These are phyloP conservation scores for Phytophthora syringae DNA, from an alignment of 352 stramenopile species.

Conservation along the genomic window DNA sequence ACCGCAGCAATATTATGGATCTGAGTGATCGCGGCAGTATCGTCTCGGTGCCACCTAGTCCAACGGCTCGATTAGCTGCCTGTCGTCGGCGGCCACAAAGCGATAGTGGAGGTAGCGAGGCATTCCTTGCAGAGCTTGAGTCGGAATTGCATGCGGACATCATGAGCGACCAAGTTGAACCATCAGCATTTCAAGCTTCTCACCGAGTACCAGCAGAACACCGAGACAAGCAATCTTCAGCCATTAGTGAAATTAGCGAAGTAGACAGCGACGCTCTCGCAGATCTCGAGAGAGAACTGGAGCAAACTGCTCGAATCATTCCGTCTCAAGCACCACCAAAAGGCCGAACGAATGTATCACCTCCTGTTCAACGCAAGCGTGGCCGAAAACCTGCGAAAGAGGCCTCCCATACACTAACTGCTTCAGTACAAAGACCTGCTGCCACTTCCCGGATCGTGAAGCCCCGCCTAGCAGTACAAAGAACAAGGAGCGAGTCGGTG, in stretches of 20 bases:
- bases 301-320: conserved; percentile 22
- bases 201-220: not conserved
- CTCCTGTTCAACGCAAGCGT: conserved; percentile 12
- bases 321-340: conserved; percentile 6
- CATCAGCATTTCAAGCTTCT: not conserved
- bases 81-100: conserved; percentile 5
- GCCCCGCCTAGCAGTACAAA: conserved; percentile 4
- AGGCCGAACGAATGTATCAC: not conserved
- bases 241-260: conserved; percentile 24
- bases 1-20: conserved; percentile 12
- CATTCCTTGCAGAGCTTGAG: conserved; percentile 33
- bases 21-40: conserved; percentile 18
- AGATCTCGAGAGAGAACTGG: conserved; percentile 59
- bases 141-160: conserved; percentile 32
- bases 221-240: conserved; percentile 4
- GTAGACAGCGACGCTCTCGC: conserved; percentile 43
- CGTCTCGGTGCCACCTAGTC: conserved; percentile 11
- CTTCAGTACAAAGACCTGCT: conserved; percentile 4
- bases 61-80: conserved; percentile 1
- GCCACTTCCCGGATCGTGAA: not conserved
- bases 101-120: conserved; percentile 23
- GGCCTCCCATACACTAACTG: not conserved
- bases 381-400: conserved; percentile 12
- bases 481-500: conserved; percentile 12
- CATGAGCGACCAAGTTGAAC: conserved; percentile 10